A percentile compares a stretch with the other conserved stretches of the same genome.
Conservation (phyloP, 176 grass and related monocot species). For the Oryza rufipogon region DNA sequence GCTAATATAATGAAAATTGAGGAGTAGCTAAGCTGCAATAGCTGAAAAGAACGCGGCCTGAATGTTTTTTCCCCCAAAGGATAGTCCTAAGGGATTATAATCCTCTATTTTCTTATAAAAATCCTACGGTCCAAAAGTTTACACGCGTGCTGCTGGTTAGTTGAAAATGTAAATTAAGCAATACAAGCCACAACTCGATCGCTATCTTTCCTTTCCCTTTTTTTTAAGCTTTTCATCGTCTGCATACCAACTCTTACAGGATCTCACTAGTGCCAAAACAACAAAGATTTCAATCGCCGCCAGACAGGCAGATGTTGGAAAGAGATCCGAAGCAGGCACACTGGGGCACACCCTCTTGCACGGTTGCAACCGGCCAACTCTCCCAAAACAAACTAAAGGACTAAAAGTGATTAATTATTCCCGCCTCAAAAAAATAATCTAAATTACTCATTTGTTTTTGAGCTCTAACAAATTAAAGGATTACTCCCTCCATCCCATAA, state of each 20-base stretch:
- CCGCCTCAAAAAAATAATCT: neutral
- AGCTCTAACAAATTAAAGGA: too few species aligned
- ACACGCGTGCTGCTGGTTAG: neutral
- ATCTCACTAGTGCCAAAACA: conserved; percentile 7
- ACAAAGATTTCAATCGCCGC: neutral
- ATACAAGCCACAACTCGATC: neutral
- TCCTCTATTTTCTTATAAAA: too few species aligned
- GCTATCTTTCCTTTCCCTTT: neutral
- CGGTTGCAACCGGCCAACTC: neutral
- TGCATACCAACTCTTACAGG: neutral
- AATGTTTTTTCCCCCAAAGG: too few species aligned
- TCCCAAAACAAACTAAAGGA: neutral
- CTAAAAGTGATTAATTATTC: neutral
- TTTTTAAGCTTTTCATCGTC: neutral
- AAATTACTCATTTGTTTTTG: neutral
- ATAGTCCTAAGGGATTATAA: too few species aligned
- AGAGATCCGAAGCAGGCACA: neutral
- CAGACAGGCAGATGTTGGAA: conserved; percentile 19
- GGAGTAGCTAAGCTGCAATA: too few species aligned
- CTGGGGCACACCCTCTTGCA: neutral
- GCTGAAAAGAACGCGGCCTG: too few species aligned
- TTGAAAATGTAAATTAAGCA: neutral
- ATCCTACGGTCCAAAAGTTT: too few species aligned
- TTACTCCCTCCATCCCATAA: too few species aligned
- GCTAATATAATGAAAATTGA: too few species aligned